These are phyloP conservation scores for Periconia sp. DNA, from an alignment of 2,329 filamentous ascomycete genomes.

Conservation along the genomic window DNA sequence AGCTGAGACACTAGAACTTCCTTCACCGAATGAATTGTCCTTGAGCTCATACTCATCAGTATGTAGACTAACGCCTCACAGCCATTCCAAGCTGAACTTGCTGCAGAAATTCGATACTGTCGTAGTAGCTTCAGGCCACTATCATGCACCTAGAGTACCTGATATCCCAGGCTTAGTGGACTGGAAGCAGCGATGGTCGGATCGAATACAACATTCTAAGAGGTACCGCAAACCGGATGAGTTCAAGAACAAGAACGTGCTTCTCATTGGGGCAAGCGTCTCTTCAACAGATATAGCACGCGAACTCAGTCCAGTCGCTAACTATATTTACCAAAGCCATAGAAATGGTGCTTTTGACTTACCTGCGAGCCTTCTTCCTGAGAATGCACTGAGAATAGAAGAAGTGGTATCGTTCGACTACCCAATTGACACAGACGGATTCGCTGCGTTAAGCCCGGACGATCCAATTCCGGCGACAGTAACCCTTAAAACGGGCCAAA, in stretches of 20 bases:
- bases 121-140: conserved; percentile 62
- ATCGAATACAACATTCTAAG: conserved; percentile 59
- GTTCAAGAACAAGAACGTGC: conserved; percentile 63
- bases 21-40: conserved; percentile 6
- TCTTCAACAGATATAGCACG: conserved; percentile 62
- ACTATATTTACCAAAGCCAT: conserved; percentile 61
- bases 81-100: not conserved
- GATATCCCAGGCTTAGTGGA: conserved; percentile 55
- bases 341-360: conserved; percentile 67
- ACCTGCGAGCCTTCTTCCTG: conserved; percentile 59
- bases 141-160: conserved; percentile 58
- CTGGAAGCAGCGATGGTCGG: conserved; percentile 55
- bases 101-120: conserved; percentile 56
- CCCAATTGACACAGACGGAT: not conserved
- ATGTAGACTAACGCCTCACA: not conserved
- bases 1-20: conserved; percentile 52
- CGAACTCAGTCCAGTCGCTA: conserved; percentile 55
- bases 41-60: conserved; percentile 15
- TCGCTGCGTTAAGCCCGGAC: conserved; percentile 14
- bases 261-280: conserved; percentile 63
- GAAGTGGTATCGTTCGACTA: conserved; percentile 58
- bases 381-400: conserved; percentile 58
- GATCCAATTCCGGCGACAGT: conserved; percentile 58
- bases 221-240: conserved; percentile 53
- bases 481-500: conserved; percentile 59